Base-by-base conservation (phyloP, 768 basidiomycete species). In the Suillus bovinus region DNA sequence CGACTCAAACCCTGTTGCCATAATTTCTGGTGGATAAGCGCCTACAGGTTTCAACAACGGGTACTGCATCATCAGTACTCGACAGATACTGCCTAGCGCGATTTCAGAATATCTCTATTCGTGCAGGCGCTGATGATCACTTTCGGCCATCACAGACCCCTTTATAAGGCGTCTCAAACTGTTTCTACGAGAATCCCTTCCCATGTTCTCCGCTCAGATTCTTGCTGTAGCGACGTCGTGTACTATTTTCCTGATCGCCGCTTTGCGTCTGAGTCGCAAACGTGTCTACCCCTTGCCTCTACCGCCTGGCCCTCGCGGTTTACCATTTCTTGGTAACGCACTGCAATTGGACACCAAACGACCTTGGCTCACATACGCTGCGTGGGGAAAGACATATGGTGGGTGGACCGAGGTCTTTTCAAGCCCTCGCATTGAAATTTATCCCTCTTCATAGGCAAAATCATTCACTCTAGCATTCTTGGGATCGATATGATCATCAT, bases 401-500 rank as follows among this genome's bases (percentile, higher is more conserved):
- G 22, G 10, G 36, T 39, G 17, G 38, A 4, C 6, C 55, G 13
- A 20, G 24, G 17, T n/a, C 10, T 39, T 17, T 27, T 56, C 24
- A 17, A 20, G 17, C 7, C 3, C 6, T 20, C 13, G 3, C 1
- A 39, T 29, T 20, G 4, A 11, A 13, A 27, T 55, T 20, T 20
- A 17, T 59, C 29, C 16, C 13, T 59, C 13, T 29, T 22, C 46
- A 22, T 20, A 65, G 62, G 52, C 20, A 53, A 36, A 16, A 31
- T 61, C 6, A 22, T 61, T 27, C 31, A 61, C 39, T 16, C 39
- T 17, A 29, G 58, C 57, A 20, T 61, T 38, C 29, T 60, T 60
- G 61, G 61, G 13, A 27, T 59, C 5, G 59, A 61, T 24, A 60
- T 59, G 41, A 41, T 61, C 29, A 41, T 61, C 61, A 60, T 61